Base-by-base conservation (phyloP, 768 basidiomycete species). In the Hygrophoropsis aurantiaca region DNA sequence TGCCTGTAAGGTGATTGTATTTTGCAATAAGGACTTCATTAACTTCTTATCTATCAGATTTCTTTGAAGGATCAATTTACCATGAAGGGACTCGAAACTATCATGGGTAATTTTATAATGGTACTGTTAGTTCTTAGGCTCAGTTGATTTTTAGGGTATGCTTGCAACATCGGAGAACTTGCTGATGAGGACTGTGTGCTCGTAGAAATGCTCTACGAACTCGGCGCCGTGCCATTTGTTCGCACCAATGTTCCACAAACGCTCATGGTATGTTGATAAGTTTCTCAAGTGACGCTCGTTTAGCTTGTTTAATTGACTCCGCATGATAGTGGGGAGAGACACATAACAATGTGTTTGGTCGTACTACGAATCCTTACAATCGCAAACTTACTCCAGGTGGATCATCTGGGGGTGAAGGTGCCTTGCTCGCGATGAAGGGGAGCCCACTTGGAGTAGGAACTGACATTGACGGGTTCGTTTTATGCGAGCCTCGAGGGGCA, bases 391-490 rank as follows among this genome's bases (percentile, higher is more conserved):
- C 80, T 1, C 67, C 73, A 2, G 85, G 85, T 1, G 85, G 85
- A 2, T 84, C 81, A 0, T 80, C 78, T 2, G 85, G 85, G 2
- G 85, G 85, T 1, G 85, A 87, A 65, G 80, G 79, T 8, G 82
- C 84, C 0, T 67, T 86, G 0, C 49, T 85, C 3, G 84, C 77
- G 0, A 67, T 84, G 67, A 77, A 74, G 50, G 83, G 84, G 11
- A 77, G 77, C 38, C 75, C 77, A 3, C 56, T 87, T 1, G 83
- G 83, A 5, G 71, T 85, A 4, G 84, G 83, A 4, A 81, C 84
- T 2, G 84, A 84, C 58, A 77, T 84, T 34, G 79, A 77, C 46
- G 80, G 80, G 80, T 81, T 44, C 18, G 6, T 38, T 38, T 25
- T 13, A 7, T 35, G 25, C 19, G 23, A 42, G n/a, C 21, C 24